Conservation (phyloP, 495 filamentous ascomycete genomes). For the Neurospora pannonica region DNA sequence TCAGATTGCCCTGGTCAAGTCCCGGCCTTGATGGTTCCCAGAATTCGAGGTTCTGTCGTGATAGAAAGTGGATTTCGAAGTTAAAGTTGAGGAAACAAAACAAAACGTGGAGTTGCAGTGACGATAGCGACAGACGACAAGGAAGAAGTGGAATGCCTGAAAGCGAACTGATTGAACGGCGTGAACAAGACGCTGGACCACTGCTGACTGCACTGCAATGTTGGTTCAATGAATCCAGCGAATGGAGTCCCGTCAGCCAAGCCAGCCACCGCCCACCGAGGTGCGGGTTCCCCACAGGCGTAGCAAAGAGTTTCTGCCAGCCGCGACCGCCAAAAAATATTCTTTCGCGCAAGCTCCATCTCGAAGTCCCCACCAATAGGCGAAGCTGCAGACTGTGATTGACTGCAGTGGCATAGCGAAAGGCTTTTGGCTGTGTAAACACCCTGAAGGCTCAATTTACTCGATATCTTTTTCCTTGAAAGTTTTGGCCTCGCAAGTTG, state of each 20-base stretch:
- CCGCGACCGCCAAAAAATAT: constrained; percentile 31
- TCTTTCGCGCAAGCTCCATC: constrained; percentile 12
- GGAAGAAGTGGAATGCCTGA: neutral
- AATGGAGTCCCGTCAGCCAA: neutral
- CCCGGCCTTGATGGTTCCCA: neutral
- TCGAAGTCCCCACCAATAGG: constrained; percentile 21
- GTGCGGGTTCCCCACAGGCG: constrained; percentile 7
- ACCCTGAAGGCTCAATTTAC: neutral
- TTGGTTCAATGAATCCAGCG: neutral
- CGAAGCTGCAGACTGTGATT: constrained; percentile 14
- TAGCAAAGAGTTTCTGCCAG: constrained; percentile 12
- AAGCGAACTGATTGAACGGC: neutral
- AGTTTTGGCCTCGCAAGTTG: neutral
- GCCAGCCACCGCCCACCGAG: neutral
- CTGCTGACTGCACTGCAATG: neutral
- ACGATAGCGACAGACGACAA: neutral
- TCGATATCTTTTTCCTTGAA: neutral
- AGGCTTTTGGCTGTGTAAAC: neutral
- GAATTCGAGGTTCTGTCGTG: neutral
- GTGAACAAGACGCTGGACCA: neutral
- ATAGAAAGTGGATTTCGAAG: neutral
- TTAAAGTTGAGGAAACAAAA: neutral
- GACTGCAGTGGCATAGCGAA: neutral
- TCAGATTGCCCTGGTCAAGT: neutral
- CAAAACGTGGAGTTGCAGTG: neutral